Evolutionary conservation across 1,284 basidiomycete genomes (phyloP).

Genomic region (Baeospora myosura): DNA sequence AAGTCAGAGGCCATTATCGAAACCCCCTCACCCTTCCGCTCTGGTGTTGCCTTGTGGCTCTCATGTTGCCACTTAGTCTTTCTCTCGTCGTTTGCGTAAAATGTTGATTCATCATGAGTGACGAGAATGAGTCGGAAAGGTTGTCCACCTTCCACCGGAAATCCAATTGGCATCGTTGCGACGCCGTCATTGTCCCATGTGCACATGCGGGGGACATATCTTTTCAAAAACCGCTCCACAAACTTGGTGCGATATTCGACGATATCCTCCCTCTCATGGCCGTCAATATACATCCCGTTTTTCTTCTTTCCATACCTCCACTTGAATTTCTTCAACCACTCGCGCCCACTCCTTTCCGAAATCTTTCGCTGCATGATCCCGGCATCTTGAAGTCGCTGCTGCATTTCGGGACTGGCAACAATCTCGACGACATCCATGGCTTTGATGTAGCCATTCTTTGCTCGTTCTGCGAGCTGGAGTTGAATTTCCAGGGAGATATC

Average conservation of each 20-base stretch:
- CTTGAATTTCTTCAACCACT: constrained; percentile 22
- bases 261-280: constrained; percentile 27
- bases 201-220: constrained; percentile 11
- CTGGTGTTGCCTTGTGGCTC: constrained; percentile 15
- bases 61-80: constrained; percentile 23
- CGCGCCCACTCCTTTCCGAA: constrained; percentile 16
- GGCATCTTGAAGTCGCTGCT: background rate
- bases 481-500: constrained; percentile 15
- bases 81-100: constrained; percentile 26
- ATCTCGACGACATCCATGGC: constrained; percentile 9
- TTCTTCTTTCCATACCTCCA: constrained; percentile 16
- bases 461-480: constrained; percentile 6
- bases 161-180: constrained; percentile 14
- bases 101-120: constrained; percentile 33
- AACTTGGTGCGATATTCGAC: constrained; percentile 13
- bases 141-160: constrained; percentile 10
- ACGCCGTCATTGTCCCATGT: constrained; percentile 21
- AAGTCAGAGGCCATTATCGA: constrained; percentile 30
- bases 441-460: constrained; percentile 9
- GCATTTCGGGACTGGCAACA: constrained; percentile 9
- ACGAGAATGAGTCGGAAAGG: constrained; percentile 22
- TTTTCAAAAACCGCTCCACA: constrained; percentile 3
- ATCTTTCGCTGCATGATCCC: constrained; percentile 12
- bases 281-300: constrained; percentile 28
- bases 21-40: constrained; percentile 27